A percentile compares a stretch with the other conserved stretches of the same genome.
Evolutionary conservation across 768 basidiomycete species (phyloP).

Genomic region (Kwoniella bestiolae): DNA sequence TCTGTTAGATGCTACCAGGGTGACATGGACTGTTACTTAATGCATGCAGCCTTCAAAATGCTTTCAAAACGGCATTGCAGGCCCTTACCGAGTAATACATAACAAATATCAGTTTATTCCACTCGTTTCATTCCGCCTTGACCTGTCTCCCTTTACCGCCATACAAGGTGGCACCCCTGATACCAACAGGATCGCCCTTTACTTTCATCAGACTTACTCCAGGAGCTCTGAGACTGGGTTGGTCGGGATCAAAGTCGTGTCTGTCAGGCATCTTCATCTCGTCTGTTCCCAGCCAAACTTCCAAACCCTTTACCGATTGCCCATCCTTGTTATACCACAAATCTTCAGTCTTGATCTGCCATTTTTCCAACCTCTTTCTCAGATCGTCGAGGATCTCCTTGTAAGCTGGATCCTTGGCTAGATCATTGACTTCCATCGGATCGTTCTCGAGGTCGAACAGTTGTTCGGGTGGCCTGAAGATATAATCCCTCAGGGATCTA

Average conservation of each 20-base stretch:
- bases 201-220: conserved; percentile 1
- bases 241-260: conserved; percentile 6
- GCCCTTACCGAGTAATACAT: too few relatives aligned
- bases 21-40: background rate
- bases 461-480: conserved; percentile 29
- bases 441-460: conserved; percentile 34
- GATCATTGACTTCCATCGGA: conserved; percentile 30
- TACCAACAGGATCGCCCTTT: conserved; percentile 1
- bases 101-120: too few relatives aligned
- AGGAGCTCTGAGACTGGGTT: background rate
- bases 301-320: background rate
- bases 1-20: background rate
- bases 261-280: conserved; percentile 9
- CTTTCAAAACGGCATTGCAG: too few relatives aligned
- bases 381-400: conserved; percentile 9
- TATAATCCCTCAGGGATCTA: conserved; percentile 21
- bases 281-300: conserved; percentile 5
- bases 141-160: conserved; percentile 6
- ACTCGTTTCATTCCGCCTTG: too few relatives aligned
- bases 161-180: conserved; percentile 1
- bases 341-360: conserved; percentile 35
- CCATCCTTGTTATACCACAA: conserved; percentile 32
- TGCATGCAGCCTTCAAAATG: too few relatives aligned
- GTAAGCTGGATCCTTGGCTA: conserved; percentile 21
- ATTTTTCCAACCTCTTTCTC: conserved; percentile 17